A percentile compares a stretch with the other conserved stretches of the same genome.
Evolutionary conservation across 208 protist species (phyloP).

Genomic region (Crithidia fasciculata): DNA sequence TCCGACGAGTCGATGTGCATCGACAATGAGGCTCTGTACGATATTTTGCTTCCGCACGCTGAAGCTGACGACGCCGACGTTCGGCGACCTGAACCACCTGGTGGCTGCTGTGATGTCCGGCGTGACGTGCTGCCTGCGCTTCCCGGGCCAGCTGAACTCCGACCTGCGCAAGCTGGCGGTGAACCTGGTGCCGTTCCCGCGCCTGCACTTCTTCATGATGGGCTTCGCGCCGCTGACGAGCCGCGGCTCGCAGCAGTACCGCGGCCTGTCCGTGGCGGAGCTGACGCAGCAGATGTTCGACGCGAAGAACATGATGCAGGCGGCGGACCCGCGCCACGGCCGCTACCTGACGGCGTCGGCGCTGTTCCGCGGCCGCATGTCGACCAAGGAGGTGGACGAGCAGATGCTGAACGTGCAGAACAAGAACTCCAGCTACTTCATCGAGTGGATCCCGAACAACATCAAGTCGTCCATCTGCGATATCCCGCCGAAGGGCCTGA

Average conservation of each 20-base stretch:
- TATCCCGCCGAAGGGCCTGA: conserved; percentile 92
- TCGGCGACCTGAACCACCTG: conserved; percentile 97
- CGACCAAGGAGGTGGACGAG: conserved; percentile 83
- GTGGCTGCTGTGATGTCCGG: conserved; percentile 95
- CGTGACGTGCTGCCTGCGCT: conserved; percentile 96
- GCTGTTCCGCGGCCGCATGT: conserved; percentile 94
- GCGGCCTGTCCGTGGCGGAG: conserved; percentile 72
- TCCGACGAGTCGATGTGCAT: conserved; percentile 90
- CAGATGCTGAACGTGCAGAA: conserved; percentile 33
- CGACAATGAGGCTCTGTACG: conserved; percentile 98
- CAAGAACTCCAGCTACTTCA: conserved; percentile 94
- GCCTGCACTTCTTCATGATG: conserved; percentile 99
- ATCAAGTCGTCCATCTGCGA: conserved; percentile 89
- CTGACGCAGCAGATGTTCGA: conserved; percentile 98
- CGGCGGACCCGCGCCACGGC: conserved; percentile 40
- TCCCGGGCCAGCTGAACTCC: conserved; percentile 96
- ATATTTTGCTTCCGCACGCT: conserved; percentile 98
- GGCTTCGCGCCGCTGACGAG: conserved; percentile 96
- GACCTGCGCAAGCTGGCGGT: conserved; percentile 75
- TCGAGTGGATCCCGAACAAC: conserved; percentile 85
- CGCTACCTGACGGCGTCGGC: conserved; percentile 78
- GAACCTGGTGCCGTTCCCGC: conserved; percentile 97
- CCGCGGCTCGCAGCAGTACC: conserved; percentile 85
- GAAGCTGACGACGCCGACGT: conserved; percentile 97
- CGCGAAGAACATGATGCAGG: conserved; percentile 98